Evolutionary conservation across 805 yeast genomes (phyloP), one percentile per base, ranked within the genome.

Genomic region (Saccharomycopsis fibuligera): DNA sequence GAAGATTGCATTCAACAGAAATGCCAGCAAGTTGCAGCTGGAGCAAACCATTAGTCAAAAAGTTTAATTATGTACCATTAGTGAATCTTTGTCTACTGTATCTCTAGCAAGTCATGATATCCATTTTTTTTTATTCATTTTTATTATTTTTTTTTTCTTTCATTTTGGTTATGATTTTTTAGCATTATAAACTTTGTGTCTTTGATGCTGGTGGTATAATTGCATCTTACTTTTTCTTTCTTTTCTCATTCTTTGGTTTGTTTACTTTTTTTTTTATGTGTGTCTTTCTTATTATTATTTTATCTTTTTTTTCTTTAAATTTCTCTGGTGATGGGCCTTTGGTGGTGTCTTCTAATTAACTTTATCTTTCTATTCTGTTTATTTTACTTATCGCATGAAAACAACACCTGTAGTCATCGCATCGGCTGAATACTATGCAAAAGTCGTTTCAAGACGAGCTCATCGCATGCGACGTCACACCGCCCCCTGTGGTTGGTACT

Each of bases 1-100:
- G 70, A 90, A 87, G 58, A 79, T 75, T 58, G 79, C 87, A 56
- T 95, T 86, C 59, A 90, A 85, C 60, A 74, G 87, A 56, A 88
- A 88, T 62, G 96, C 96, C 38, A 74, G 81, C 60, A 86, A 85
- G 67, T 73, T 88, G 51, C 86, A 82, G 56, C 79, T 77, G 60
- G 96, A 88, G 65, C 90, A 87, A 68, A 88, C 96, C n/a, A 78
- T 83, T 3, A 48, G 47, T 42, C 50, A 37, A 27, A 48, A 51
- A 27, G 52, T 48, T 14, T 50, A 37, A 41, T n/a, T 21, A 12
- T 35, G n/a, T 19, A 14, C 17, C 24, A 43, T 21, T 43, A 17
- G 30, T 23, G 14, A 14, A 24, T 39, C 21, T 36, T 45, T 3
- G 6, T 30, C 27, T 45, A 22, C 31, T n/a, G 23, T 35, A 41